Evolutionary conservation across 225 moss, liverwort and hornwort genomes (phyloP).

Genomic region (Straminergon stramineum): DNA sequence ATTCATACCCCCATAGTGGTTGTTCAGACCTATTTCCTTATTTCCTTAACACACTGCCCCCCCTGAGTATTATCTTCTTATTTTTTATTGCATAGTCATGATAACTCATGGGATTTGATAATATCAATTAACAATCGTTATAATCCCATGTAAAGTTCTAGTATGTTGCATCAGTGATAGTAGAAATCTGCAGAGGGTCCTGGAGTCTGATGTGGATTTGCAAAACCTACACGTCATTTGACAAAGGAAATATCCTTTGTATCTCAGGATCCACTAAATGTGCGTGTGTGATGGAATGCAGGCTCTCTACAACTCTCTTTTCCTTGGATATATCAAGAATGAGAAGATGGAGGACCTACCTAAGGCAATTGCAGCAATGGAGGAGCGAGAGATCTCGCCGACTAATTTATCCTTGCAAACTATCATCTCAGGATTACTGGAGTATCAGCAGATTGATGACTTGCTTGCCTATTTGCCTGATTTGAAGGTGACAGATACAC

Average conservation of each 20-base stretch:
- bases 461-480: constrained; percentile 11
- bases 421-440: constrained; percentile 21
- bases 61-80: no score
- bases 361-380: constrained; percentile 32
- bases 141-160: background rate
- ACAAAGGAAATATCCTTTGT: background rate
- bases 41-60: no score
- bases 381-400: constrained; percentile 18
- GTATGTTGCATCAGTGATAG: background rate
- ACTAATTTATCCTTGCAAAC: constrained; percentile 44
- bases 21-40: no score
- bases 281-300: constrained; percentile 11
- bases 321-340: constrained; percentile 47
- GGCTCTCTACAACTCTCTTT: constrained; percentile 50
- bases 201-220: background rate
- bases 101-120: background rate
- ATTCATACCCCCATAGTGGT: no score
- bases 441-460: constrained; percentile 15
- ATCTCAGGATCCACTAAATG: background rate
- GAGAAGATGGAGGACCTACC: constrained; percentile 42
- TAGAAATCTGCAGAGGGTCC: background rate
- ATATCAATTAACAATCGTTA: background rate
- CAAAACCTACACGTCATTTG: background rate
- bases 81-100: background rate
- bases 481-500: constrained; percentile 20